Evolutionary conservation across 2,329 filamentous ascomycete genomes (phyloP).

Genomic region (Microsporum audouinii): DNA sequence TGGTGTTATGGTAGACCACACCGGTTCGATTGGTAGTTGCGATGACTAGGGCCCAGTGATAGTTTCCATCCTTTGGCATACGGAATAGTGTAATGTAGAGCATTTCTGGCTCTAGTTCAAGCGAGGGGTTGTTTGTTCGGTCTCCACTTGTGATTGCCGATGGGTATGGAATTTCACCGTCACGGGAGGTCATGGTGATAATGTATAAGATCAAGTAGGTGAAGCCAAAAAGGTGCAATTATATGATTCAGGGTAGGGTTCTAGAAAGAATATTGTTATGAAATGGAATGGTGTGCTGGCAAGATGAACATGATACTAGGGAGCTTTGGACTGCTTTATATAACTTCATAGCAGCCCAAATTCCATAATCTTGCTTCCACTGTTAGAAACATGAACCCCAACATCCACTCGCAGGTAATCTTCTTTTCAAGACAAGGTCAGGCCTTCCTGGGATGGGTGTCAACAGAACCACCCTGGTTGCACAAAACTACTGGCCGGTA

Average conservation of each 20-base stretch:
- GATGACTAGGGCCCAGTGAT: constrained; percentile 8
- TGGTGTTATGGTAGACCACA: constrained; percentile 10
- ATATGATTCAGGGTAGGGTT: background rate
- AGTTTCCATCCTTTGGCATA: background rate
- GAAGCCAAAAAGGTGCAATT: background rate
- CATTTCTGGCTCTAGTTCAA: constrained; percentile 8
- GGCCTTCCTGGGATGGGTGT: background rate
- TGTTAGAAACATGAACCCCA: background rate
- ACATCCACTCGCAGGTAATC: background rate
- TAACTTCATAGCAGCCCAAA: background rate
- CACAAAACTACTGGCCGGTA: background rate
- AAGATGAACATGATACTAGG: background rate
- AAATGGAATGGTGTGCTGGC: background rate
- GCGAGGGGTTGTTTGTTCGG: constrained; percentile 8
- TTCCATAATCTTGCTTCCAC: background rate
- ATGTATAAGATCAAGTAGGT: background rate
- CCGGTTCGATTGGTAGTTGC: constrained; percentile 7
- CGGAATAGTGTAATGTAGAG: constrained; percentile 6
- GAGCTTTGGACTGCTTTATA: background rate
- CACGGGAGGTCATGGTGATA: background rate
- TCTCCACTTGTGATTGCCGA: background rate
- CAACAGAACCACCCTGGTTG: background rate
- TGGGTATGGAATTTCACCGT: background rate
- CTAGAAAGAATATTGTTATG: background rate
- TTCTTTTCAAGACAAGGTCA: background rate